Conservation (phyloP, 495 filamentous ascomycete genomes). For the Talaromyces ruber region DNA sequence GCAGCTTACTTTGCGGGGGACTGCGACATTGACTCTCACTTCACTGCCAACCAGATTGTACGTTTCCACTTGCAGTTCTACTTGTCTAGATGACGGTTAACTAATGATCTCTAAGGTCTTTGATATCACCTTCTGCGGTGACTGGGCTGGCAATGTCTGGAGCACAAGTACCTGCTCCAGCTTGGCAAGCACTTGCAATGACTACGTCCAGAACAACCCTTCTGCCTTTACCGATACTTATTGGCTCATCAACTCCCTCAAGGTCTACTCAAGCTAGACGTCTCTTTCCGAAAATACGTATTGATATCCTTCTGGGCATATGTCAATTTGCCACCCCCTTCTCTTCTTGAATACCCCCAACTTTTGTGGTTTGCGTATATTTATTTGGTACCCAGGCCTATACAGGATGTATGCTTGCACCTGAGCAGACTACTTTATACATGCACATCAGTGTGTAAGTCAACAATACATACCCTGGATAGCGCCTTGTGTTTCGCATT, state of each 20-base stretch:
- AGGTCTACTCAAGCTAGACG: constrained; percentile 44
- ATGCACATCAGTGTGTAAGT: not conserved
- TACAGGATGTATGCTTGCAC: not conserved
- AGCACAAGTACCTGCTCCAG: constrained; percentile 18
- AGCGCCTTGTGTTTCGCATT: not conserved
- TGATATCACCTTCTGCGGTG: constrained; percentile 62
- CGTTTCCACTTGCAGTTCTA: constrained; percentile 4
- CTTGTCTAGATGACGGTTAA: no score
- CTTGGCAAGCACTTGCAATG: constrained; percentile 43
- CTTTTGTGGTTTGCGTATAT: not conserved
- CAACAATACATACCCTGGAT: not conserved
- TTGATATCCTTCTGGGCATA: not conserved
- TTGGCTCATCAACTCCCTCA: constrained; percentile 59
- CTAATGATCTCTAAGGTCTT: constrained; percentile 32
- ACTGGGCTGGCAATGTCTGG: constrained; percentile 49
- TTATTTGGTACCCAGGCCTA: not conserved
- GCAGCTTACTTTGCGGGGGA: constrained; percentile 47
- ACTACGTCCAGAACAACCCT: constrained; percentile 56
- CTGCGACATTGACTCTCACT: constrained; percentile 54
- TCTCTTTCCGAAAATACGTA: not conserved
- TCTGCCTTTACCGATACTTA: constrained; percentile 51
- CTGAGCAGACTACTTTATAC: not conserved
- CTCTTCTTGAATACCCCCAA: not conserved
- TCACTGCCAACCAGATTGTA: constrained; percentile 55
- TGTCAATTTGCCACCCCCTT: not conserved